These are phyloP conservation scores for Globisporangium canariense DNA, from an alignment of 352 stramenopile genomes.

Conservation along the genomic window DNA sequence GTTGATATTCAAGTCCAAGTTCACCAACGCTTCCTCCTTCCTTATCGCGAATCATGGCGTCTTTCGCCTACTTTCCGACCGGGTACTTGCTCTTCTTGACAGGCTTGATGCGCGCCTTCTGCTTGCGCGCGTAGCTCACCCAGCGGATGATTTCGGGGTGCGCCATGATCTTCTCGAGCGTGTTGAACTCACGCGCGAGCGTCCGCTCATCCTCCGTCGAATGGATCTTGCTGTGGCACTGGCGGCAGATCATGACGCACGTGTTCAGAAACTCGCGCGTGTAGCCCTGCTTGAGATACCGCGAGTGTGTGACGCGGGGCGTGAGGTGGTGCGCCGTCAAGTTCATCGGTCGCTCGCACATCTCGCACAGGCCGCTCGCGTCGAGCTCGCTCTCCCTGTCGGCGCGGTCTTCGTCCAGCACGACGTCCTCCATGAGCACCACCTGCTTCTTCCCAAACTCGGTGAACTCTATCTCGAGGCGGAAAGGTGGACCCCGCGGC, in stretches of 20 bases:
- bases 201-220: slow-evolving; percentile 87
- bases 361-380: slow-evolving; percentile 55
- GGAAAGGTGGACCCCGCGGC: slow-evolving; percentile 10
- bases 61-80: slow-evolving; percentile 29
- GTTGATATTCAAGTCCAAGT: not conserved
- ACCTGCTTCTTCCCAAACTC: slow-evolving; percentile 78
- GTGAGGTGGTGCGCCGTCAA: slow-evolving; percentile 93
- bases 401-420: slow-evolving; percentile 73
- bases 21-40: not conserved
- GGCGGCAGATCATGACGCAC: slow-evolving; percentile 89
- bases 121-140: slow-evolving; percentile 89
- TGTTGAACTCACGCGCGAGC: slow-evolving; percentile 89
- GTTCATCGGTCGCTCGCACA: slow-evolving; percentile 91
- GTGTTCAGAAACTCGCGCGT: slow-evolving; percentile 75
- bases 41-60: not conserved
- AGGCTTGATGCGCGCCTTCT: slow-evolving; percentile 66
- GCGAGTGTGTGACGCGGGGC: slow-evolving; percentile 76
- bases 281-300: slow-evolving; percentile 80
- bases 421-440: slow-evolving; percentile 47
- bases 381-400: slow-evolving; percentile 49
- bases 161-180: slow-evolving; percentile 88
- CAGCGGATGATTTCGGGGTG: slow-evolving; percentile 87
- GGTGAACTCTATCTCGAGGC: slow-evolving; percentile 66
- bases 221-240: slow-evolving; percentile 92
- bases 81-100: slow-evolving; percentile 60